Evolutionary conservation across 1,284 basidiomycete species (phyloP).

Genomic region (Pseudozyma sp.): DNA sequence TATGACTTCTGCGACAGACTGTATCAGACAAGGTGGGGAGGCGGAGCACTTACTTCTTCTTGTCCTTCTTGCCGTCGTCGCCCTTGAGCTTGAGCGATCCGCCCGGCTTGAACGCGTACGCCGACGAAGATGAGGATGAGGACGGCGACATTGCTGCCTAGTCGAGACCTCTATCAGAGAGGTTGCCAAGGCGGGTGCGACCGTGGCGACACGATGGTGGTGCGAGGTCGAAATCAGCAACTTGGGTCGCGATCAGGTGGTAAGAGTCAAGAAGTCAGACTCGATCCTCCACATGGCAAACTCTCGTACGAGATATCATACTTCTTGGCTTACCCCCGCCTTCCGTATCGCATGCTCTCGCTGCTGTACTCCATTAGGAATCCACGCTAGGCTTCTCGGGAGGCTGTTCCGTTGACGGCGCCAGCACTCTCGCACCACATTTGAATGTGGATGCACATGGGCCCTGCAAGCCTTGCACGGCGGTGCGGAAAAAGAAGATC

Average conservation of each 20-base stretch:
- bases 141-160: conserved; percentile 1
- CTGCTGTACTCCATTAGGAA: no score
- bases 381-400: no score
- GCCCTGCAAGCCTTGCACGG: not conserved
- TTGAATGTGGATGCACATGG: no score
- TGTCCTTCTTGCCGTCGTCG: conserved; percentile 46
- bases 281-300: no score
- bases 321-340: no score
- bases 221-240: not conserved
- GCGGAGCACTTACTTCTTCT: conserved; percentile 38
- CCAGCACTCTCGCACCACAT: no score
- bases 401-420: no score
- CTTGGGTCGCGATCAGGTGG: not conserved
- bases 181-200: not conserved
- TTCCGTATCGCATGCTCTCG: no score
- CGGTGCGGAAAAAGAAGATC: not conserved
- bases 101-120: conserved; percentile 61
- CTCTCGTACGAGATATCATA: not conserved
- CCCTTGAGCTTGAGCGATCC: conserved; percentile 67
- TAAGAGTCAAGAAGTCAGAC: no score
- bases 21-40: not conserved
- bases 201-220: not conserved
- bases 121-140: conserved; percentile 45
- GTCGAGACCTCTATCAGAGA: not conserved
- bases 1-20: not conserved